Base-by-base conservation (phyloP, 345 rosid genomes). In the Combretum micranthum region DNA sequence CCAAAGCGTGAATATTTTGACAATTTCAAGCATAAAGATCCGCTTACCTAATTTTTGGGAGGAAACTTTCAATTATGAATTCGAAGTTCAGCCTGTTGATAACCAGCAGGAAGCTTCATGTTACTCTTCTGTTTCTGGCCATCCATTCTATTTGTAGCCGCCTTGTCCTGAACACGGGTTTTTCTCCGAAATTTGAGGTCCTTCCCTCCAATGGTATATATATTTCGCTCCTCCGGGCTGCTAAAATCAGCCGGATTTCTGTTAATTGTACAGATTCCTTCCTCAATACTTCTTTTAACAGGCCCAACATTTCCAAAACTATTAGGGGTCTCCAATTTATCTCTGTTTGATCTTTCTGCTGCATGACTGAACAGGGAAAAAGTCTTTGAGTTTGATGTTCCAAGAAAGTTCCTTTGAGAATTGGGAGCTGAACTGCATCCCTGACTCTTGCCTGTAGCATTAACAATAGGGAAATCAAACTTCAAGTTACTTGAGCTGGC, bases 171-270 rank as follows among this genome's bases (percentile, higher is more conserved):
- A 44, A 53, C 60, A 26, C 45, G 44, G 13, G 47, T 47, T 47
- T 46, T 18, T 68, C 66, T 68, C 47, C 69, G 52, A 60, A 70
- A 66, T 68, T 73, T 80, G 12, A 87, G 83, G 59, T 72, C 80
- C 55, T 76, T 76, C 22, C 85, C 83, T 13, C 70, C 59, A 43
- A 85, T 78, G 84, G 85, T 87, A 79, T 77, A 86, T 20, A 47
- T 47, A 73, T 87, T 94, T 21, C 82, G 80, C 60, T 75, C 80
- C 68, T 66, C 95, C 55, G 95, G 79, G 12, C 65, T 9, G 54
- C 83, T 81, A 65, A 90, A 94, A 75, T 94, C 99, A 53, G 96
- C 87, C n/a, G 99, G 99, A 72, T 94, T 94, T 61, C 83, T 73
- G 63, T 88, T 94, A 26, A 86, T 52, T 20, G 50, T 61, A 78